Evolutionary conservation across 2,329 filamentous ascomycete genomes (phyloP).

Genomic region (Celoporthe dispersa): DNA sequence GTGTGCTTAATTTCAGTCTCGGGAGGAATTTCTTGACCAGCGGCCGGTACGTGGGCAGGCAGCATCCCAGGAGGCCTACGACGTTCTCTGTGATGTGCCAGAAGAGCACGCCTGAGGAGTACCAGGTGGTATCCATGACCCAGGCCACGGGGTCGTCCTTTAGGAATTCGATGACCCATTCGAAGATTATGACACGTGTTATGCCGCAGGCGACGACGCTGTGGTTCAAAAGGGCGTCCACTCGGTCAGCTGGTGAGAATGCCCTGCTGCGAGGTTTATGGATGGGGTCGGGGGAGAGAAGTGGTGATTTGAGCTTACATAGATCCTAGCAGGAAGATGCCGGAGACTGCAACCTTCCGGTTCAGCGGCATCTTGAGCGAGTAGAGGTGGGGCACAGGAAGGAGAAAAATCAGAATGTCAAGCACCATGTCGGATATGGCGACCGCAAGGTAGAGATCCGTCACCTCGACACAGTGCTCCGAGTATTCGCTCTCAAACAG

Average conservation of each 20-base stretch:
- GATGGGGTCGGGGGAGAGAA: no score
- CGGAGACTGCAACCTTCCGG: constrained; percentile 16
- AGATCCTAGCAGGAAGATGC: constrained; percentile 17
- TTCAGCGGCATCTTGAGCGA: constrained; percentile 11
- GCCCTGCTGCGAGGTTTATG: neutral
- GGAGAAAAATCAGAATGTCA: constrained; percentile 20
- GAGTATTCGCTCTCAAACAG: constrained; percentile 8
- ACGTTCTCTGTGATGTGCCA: constrained; percentile 25
- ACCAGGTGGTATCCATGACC: constrained; percentile 14
- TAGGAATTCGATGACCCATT: neutral
- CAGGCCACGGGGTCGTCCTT: neutral
- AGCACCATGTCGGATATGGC: constrained; percentile 49
- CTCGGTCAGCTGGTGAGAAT: no score
- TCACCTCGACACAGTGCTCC: constrained; percentile 1
- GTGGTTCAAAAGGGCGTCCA: no score
- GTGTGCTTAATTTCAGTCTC: neutral
- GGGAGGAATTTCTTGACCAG: constrained; percentile 8
- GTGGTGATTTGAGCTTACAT: constrained; percentile 2
- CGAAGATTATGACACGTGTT: constrained; percentile 7
- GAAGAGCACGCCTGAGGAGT: constrained; percentile 6
- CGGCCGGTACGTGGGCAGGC: constrained; percentile 19
- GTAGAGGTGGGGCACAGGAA: constrained; percentile 14
- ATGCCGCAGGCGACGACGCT: constrained; percentile 15
- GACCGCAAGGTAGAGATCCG: constrained; percentile 47
- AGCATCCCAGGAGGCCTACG: constrained; percentile 30